Evolutionary conservation across 495 filamentous ascomycete genomes (phyloP), one percentile per base, ranked within the genome.

Genomic region (Clavariopsis aquatica): DNA sequence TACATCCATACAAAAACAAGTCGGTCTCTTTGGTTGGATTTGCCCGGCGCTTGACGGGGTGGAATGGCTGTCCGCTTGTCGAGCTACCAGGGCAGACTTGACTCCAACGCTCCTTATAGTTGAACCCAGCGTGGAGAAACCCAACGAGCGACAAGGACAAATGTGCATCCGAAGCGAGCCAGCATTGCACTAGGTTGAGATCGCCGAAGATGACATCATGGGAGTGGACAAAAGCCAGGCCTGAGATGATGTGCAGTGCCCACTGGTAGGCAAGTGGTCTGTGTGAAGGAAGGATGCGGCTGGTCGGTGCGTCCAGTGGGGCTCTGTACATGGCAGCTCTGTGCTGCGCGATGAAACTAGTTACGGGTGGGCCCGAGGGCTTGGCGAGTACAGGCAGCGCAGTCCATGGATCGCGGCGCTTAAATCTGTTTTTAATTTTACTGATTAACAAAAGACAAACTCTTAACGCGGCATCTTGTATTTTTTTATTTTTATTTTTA

Each of bases 1-100:
- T 43, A 43, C 38, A 43, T 17, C 38, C 38, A n/a, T 43, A 43
- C 38, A 43, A 43, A 43, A 43, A 43, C 38, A 43, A 43, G 13
- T 43, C 38, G n/a, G 38, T 43, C 38, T 43, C 9, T 17, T 43
- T 43, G 9, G 38, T 43, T 17, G 38, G 38, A 43, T 43, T 43
- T 8, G 5, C 5, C 38, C n/a, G 38, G 15, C n/a, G 38, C 15
- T 43, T 17, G n/a, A 43, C 9, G 15, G 38, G 38, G n/a, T 43
- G 38, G 38, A 43, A 43, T 2, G 3, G 6, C 6, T 43, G 3
- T 43, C 38, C 38, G n/a, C 15, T 43, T 43, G 38, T 43, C 38
- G 9, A 17, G 15, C n/a, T 17, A n/a, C 38, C 38, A 43, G 12
- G 38, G 38, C 6, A 10, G 15, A 43, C 15, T 9, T 43, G 38